Conservation (phyloP, 2,329 filamentous ascomycete genomes). For the Didymella keratinophila region DNA sequence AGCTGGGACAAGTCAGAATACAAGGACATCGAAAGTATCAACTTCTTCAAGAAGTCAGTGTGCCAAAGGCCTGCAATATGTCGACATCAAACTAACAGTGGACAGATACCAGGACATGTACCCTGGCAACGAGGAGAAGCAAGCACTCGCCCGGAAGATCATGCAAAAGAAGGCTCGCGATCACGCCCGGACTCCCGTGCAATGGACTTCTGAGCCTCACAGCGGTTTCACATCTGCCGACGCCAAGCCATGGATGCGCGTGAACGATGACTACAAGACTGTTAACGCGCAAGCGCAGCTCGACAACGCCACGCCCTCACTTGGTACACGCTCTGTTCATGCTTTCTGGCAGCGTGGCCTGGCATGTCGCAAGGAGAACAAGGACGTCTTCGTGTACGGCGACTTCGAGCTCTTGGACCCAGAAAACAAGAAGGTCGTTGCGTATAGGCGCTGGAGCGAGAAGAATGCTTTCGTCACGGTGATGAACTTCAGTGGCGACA, state of each 20-base stretch:
- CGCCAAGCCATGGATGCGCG: slow-evolving; percentile 67
- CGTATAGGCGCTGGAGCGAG: slow-evolving; percentile 43
- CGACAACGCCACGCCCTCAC: slow-evolving; percentile 34
- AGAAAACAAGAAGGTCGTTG: slow-evolving; percentile 48
- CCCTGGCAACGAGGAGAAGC: slow-evolving; percentile 38
- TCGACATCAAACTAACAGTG: slow-evolving; percentile 2
- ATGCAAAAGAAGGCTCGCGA: slow-evolving; percentile 70
- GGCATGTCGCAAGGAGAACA: slow-evolving; percentile 63
- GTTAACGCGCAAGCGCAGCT: slow-evolving; percentile 66
- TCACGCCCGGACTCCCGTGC: slow-evolving; percentile 71
- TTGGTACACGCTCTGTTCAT: slow-evolving; percentile 58
- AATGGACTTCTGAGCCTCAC: slow-evolving; percentile 65
- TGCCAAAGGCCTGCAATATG: neutral
- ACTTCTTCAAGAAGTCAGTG: slow-evolving; percentile 58
- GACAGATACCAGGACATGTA: slow-evolving; percentile 42
- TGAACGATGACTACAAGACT: slow-evolving; percentile 62
- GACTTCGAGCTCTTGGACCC: slow-evolving; percentile 63
- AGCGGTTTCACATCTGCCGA: slow-evolving; percentile 67
- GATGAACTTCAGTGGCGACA: slow-evolving; percentile 45
- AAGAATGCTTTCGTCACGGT: slow-evolving; percentile 41
- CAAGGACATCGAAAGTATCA: slow-evolving; percentile 64
- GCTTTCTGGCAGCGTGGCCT: slow-evolving; percentile 68
- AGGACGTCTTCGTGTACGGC: slow-evolving; percentile 69
- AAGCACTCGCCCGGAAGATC: slow-evolving; percentile 41
- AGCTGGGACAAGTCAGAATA: slow-evolving; percentile 57